Conservation (phyloP, 257 asterid genomes). For the Petunia secreta region DNA sequence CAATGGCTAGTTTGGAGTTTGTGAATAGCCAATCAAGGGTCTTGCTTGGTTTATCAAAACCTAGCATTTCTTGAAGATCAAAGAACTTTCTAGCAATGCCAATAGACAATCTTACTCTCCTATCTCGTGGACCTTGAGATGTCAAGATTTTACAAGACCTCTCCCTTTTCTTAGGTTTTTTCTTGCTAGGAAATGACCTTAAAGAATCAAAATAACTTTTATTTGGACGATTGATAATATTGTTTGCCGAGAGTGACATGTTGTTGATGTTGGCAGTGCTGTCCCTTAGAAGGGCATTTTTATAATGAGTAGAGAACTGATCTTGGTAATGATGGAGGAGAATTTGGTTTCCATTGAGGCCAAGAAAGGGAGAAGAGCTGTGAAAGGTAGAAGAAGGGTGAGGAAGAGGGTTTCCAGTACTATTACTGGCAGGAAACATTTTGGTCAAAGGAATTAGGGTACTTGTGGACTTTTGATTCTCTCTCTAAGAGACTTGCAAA, state of each 20-base stretch:
- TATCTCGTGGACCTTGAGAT: constrained; percentile 77
- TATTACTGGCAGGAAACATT: constrained; percentile 44
- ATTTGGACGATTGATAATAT: background rate
- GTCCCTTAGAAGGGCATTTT: no score
- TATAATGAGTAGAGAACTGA: constrained; percentile 27
- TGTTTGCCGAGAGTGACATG: background rate
- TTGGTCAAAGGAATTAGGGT: constrained; percentile 10
- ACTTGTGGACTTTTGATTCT: background rate
- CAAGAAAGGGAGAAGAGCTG: constrained; percentile 30
- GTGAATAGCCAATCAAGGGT: constrained; percentile 89
- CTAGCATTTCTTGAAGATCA: constrained; percentile 84
- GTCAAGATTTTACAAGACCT: constrained; percentile 80
- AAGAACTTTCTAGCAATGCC: constrained; percentile 81
- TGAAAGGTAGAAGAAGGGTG: constrained; percentile 41
- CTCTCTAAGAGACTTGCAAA: background rate
- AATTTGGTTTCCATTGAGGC: constrained; percentile 38
- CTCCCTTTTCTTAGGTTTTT: constrained; percentile 46
- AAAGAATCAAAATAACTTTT: constrained; percentile 7
- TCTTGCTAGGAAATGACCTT: constrained; percentile 11
- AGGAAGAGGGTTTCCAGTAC: constrained; percentile 44
- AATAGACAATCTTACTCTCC: constrained; percentile 81
- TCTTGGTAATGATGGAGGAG: constrained; percentile 42
- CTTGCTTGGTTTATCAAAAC: constrained; percentile 83
- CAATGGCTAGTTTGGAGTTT: constrained; percentile 65
- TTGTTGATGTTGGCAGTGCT: background rate